Evolutionary conservation across 768 basidiomycete species (phyloP).

Genomic region (Podaxis carcinomalis): DNA sequence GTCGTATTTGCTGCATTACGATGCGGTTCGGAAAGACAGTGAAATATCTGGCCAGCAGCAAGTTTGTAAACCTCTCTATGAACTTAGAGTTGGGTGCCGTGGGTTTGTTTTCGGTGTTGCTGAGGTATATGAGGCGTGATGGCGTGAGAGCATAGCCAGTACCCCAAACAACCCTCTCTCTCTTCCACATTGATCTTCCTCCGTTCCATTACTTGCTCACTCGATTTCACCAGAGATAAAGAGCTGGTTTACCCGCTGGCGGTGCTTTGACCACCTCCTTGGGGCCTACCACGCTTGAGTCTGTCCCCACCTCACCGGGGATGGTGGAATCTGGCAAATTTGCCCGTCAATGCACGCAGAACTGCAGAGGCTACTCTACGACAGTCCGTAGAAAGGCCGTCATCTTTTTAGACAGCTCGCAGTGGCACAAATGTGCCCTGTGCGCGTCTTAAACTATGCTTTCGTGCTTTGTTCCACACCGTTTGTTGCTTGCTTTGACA

Average conservation of each 20-base stretch:
- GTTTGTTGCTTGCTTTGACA: too few species aligned
- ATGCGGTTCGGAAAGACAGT: neutral
- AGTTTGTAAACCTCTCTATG: too few species aligned
- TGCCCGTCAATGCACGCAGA: too few species aligned
- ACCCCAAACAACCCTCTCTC: neutral
- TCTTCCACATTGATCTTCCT: neutral
- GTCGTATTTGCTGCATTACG: neutral
- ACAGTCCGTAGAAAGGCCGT: too few species aligned
- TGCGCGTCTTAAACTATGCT: too few species aligned
- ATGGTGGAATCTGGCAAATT: too few species aligned
- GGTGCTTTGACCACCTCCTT: neutral
- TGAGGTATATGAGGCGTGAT: neutral
- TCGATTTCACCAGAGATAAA: neutral
- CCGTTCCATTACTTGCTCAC: neutral
- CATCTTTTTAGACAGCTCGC: too few species aligned
- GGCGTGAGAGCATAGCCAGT: slow-evolving; percentile 1
- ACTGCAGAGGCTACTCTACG: too few species aligned
- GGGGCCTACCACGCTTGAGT: too few species aligned
- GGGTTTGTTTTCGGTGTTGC: neutral
- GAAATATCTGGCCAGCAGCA: neutral
- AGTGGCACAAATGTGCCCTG: too few species aligned
- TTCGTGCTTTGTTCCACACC: too few species aligned
- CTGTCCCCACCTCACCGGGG: too few species aligned
- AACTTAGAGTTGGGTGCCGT: neutral
- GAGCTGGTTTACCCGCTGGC: neutral